Base-by-base conservation (phyloP, 2,329 filamentous ascomycete genomes). In the Didymosphaeria variabile region DNA sequence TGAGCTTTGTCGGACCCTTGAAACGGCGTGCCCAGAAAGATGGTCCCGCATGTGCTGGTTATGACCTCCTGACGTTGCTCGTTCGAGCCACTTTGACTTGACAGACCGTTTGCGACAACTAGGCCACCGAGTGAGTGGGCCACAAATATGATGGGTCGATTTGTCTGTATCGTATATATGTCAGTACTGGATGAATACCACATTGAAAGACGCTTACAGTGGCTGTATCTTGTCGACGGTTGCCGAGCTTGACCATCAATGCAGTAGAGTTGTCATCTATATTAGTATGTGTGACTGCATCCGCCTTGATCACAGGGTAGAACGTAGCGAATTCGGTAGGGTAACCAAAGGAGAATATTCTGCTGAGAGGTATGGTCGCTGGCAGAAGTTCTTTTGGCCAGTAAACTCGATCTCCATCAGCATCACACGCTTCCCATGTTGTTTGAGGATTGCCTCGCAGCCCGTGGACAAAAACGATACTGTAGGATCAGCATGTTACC, bases 121-220 rank as follows among this genome's bases (percentile, higher is more conserved):
- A 59, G 34, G 7, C 50, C 57, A 15, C 57, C 57, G 17, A 59
- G 57, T 32, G 40, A 54, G 42, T 59, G 57, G 13, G 50, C 57
- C 10, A 59, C 51, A 17, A 55, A 59, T 26, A 59, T 42, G 15
- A 55, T 55, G 23, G 56, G 56, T 32, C 56, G 46, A n/a, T 38
- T 46, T n/a, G 29, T 19, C 47, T 58, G 31, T 34, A 32, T 49
- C 15, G 46, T 23, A 49, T 9, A 26, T 23, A 26, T 15, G 23
- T 49, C 46, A 31, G 46, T 49, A 7, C 15, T 26, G 10, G 23
- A 4, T 19, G 7, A n/a, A n/a, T 32, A n/a, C 17, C 5, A 36
- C 7, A 51, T 17, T 10, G 23, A 23, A 23, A 32, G 12, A 47
- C 4, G 7, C 47, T 7, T 53, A 53, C 56, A 15, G 56, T 53